Evolutionary conservation across 805 yeast species (phyloP).

Genomic region (Yarrowia sp.): DNA sequence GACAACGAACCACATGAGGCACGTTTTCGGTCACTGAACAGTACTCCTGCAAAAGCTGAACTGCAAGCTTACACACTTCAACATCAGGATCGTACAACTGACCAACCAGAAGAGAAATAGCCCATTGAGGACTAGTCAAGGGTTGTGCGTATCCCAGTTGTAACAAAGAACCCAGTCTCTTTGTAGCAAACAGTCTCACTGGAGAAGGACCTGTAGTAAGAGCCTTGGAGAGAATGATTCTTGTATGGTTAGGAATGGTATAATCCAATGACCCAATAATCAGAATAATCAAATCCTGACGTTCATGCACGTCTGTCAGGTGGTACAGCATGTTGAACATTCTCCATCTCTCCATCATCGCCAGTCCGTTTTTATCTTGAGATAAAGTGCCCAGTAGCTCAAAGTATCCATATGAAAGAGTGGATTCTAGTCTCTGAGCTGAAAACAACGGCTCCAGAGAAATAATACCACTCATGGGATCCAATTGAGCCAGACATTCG

Average conservation of each 20-base stretch:
- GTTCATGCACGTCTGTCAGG: slow-evolving; percentile 52
- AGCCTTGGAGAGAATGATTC: slow-evolving; percentile 64
- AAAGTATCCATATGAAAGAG: slow-evolving; percentile 75
- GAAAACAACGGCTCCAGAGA: slow-evolving; percentile 76
- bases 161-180: slow-evolving; percentile 46
- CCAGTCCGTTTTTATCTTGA: slow-evolving; percentile 57
- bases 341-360: slow-evolving; percentile 76
- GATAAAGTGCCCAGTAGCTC: slow-evolving; percentile 74
- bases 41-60: slow-evolving; percentile 52
- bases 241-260: slow-evolving; percentile 58
- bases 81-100: slow-evolving; percentile 67
- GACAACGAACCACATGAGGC: slow-evolving; percentile 49
- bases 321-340: slow-evolving; percentile 78
- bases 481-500: slow-evolving; percentile 82
- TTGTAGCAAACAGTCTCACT: slow-evolving; percentile 58
- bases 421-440: slow-evolving; percentile 53
- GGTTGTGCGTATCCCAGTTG: slow-evolving; percentile 29
- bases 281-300: slow-evolving; percentile 56
- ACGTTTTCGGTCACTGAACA: slow-evolving; percentile 51
- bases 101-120: slow-evolving; percentile 54
- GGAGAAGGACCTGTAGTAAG: slow-evolving; percentile 53
- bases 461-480: slow-evolving; percentile 70
- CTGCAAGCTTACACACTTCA: slow-evolving; percentile 56
- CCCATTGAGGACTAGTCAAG: slow-evolving; percentile 41
- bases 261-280: slow-evolving; percentile 64